These are phyloP conservation scores for Wickerhamiella slavikovae DNA, from an alignment of 805 yeast genomes.

Conservation along the genomic window DNA sequence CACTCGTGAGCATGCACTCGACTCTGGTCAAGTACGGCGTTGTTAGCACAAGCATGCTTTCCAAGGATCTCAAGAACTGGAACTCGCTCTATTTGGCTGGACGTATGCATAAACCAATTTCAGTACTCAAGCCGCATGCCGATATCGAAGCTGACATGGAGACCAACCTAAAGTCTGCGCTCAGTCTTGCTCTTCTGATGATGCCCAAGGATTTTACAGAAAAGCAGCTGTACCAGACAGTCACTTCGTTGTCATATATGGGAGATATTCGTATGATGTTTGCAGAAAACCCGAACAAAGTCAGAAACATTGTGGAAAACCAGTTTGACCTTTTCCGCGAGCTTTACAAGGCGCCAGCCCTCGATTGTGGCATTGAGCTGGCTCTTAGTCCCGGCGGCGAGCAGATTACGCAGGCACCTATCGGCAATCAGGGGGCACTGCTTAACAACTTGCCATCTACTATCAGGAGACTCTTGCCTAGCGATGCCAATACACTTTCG, in stretches of 20 bases:
- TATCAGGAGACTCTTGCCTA: no score
- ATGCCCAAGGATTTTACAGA: constrained; percentile 32
- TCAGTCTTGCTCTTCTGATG: constrained; percentile 42
- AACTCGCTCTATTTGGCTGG: constrained; percentile 74
- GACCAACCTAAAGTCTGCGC: constrained; percentile 56
- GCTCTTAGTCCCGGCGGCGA: no score
- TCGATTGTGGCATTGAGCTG: neutral
- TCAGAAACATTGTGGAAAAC: constrained; percentile 61
- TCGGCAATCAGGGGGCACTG: no score
- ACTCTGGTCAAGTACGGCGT: constrained; percentile 69
- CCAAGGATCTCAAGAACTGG: constrained; percentile 69
- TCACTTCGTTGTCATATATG: constrained; percentile 62
- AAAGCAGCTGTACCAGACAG: constrained; percentile 47
- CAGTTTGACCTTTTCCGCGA: constrained; percentile 49
- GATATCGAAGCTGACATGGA: constrained; percentile 15
- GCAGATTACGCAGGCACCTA: no score
- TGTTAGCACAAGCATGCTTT: constrained; percentile 37
- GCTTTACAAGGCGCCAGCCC: constrained; percentile 46
- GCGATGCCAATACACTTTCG: no score
- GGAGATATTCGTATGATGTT: constrained; percentile 78
- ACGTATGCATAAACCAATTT: constrained; percentile 83
- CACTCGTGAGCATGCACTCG: constrained; percentile 49
- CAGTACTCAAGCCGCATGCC: constrained; percentile 32
- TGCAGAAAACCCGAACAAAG: constrained; percentile 85
- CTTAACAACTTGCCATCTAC: no score